Base-by-base conservation (phyloP, 2,329 filamentous ascomycete genomes). In the Colletotrichum orbiculare region DNA sequence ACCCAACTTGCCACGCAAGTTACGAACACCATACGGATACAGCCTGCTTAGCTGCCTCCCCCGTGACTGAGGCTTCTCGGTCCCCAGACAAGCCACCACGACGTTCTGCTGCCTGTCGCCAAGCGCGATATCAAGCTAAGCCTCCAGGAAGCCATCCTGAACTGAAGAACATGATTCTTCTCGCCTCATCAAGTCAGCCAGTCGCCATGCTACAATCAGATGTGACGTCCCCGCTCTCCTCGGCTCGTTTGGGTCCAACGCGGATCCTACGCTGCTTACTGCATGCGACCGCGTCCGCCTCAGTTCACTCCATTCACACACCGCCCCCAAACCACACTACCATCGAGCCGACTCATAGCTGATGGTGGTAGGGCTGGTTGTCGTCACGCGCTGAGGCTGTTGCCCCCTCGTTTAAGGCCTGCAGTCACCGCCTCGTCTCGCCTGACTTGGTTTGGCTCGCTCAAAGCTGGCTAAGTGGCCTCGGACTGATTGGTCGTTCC, bases 361-460 rank as follows among this genome's bases (percentile, higher is more conserved):
- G 25, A 25, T 25, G 25, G 25, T 38, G 49, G 38, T 45, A 64
- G 50, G 61, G 56, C 57, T 46, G 25, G 25, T 4, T 25, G 25
- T 25, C 25, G 60, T 46, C 50, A 62, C 46, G 41, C 62, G 50
- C n/a, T 10, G 11, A 11, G 35, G 25, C 25, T 25, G 25, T 25
- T 34, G 12, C 10, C 6, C n/a, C 37, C 50, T 60, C 4, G 15
- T 8, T 47, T 42, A 5, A 13, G 56, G 33, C 50, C 41, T 34
- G 52, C 58, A 52, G 60, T 39, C 52, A 56, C 58, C 58, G 58
- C 62, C 58, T 56, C 37, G 12, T 13, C 49, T 62, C 50, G 62
- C 47, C 58, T 53, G 15, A 41, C 41, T 38, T 41, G 46, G 42
- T 25, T 41, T 48, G 2, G 38, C 12, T 41, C 25, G 25, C 25